phyloP scores from a whole-genome alignment of 169 alveolate genomes.

The Cryptosporidium parvum region DNA sequence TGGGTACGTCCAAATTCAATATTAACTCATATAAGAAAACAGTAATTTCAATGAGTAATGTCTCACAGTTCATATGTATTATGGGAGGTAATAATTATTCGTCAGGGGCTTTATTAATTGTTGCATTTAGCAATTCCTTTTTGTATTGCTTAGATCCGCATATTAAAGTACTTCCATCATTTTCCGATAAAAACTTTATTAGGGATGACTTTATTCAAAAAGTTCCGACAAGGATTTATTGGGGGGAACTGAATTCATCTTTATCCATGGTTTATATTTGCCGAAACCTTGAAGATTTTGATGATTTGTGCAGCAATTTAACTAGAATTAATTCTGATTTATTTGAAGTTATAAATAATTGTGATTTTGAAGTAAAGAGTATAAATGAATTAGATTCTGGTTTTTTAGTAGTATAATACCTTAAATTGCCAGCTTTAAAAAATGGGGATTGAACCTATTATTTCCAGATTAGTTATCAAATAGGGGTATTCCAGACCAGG shows the following conservation, averaged over 20 bases:
- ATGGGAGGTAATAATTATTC: constrained; percentile 60
- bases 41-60: constrained; percentile 36
- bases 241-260: constrained; percentile 66
- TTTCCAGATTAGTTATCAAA: constrained; percentile 25
- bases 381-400: constrained; percentile 6
- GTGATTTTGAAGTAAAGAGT: neutral
- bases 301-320: constrained; percentile 25
- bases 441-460: constrained; percentile 31
- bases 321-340: constrained; percentile 31
- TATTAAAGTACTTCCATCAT: constrained; percentile 17
- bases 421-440: neutral
- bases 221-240: constrained; percentile 34
- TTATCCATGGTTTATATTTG: constrained; percentile 47
- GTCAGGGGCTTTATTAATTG: constrained; percentile 32
- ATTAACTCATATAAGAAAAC: constrained; percentile 29
- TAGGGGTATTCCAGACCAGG: constrained; percentile 49
- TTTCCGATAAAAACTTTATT: constrained; percentile 12
- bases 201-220: constrained; percentile 59
- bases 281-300: constrained; percentile 34
- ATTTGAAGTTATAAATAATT: constrained; percentile 21
- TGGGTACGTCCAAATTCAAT: constrained; percentile 43
- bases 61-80: constrained; percentile 63
- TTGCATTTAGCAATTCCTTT: constrained; percentile 27
- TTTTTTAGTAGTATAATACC: constrained; percentile 17
- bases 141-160: constrained; percentile 71